Evolutionary conservation across 1,284 basidiomycete species (phyloP).

Genomic region (Ganoderma boninense): DNA sequence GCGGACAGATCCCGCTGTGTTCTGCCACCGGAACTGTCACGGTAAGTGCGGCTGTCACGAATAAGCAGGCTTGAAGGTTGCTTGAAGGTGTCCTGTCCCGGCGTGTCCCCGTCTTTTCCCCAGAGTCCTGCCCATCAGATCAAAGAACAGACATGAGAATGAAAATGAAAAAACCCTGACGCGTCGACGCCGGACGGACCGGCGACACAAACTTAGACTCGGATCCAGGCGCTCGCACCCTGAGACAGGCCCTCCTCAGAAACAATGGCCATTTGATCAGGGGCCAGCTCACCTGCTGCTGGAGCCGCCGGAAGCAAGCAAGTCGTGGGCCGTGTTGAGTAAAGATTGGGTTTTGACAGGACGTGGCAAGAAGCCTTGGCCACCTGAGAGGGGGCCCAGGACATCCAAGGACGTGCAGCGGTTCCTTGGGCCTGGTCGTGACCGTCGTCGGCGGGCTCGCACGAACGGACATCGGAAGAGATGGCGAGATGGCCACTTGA

Average conservation of each 20-base stretch:
- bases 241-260: not conserved
- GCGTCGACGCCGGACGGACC: not conserved
- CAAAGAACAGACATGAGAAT: not conserved
- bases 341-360: not conserved
- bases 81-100: too few species aligned
- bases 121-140: not conserved
- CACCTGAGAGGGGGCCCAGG: not conserved
- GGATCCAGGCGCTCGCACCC: not conserved
- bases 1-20: not conserved
- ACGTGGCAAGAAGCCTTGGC: not conserved
- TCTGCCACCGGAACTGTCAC: constrained; percentile 3
- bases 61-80: too few species aligned
- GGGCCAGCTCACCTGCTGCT: too few species aligned
- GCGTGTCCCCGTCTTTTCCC: not conserved
- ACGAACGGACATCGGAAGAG: not conserved
- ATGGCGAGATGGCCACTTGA: not conserved
- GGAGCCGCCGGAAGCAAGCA: not conserved
- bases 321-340: not conserved
- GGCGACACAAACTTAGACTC: not conserved
- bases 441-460: not conserved
- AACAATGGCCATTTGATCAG: not conserved
- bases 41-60: not conserved
- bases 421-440: not conserved
- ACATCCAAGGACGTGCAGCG: not conserved
- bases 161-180: constrained; percentile 3